Percentiles rank a stretch among this genome's conserved stretches.
phyloP scores from a whole-genome alignment of 2,329 filamentous ascomycete species.

The Ceratocystis cubensis region DNA sequence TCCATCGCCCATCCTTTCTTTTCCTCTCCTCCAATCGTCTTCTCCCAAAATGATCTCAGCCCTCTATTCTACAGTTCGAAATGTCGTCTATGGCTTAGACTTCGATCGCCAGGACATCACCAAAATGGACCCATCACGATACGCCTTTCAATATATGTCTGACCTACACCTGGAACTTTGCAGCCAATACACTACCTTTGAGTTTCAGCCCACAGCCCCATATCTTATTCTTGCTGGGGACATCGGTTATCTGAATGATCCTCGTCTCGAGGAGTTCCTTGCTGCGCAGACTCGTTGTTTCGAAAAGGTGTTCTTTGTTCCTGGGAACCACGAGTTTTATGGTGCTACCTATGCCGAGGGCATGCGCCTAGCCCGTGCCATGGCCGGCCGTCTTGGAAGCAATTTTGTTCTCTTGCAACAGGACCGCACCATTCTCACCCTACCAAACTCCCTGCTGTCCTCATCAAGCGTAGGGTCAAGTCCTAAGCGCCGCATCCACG shows the following conservation, averaged over 20 bases:
- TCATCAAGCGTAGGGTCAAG: background rate
- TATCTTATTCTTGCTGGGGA: conserved; percentile 39
- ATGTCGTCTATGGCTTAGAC: background rate
- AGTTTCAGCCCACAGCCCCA: conserved; percentile 31
- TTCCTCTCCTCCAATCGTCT: background rate
- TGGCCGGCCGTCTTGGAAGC: conserved; percentile 32
- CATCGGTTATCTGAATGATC: conserved; percentile 31
- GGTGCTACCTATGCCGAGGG: conserved; percentile 31
- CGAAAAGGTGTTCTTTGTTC: conserved; percentile 35
- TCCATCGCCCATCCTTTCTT: background rate
- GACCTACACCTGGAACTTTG: conserved; percentile 40
- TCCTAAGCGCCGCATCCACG: conserved; percentile 13
- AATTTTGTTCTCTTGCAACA: conserved; percentile 36
- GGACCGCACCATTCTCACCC: conserved; percentile 28
- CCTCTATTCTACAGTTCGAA: background rate
- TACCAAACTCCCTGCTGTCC: conserved; percentile 22
- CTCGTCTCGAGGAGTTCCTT: conserved; percentile 33
- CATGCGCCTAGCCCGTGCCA: conserved; percentile 29
- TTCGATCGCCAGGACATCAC: conserved; percentile 11
- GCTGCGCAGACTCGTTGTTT: conserved; percentile 32
- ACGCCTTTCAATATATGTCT: conserved; percentile 28
- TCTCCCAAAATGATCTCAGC: conserved; percentile 1
- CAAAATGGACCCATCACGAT: conserved; percentile 9
- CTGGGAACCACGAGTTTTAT: conserved; percentile 46
- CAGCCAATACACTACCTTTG: conserved; percentile 33